Percentiles rank a stretch among this genome's conserved stretches.
These are phyloP conservation scores for Colletotrichum musae DNA, from an alignment of 2,329 filamentous ascomycete genomes.

Conservation along the genomic window DNA sequence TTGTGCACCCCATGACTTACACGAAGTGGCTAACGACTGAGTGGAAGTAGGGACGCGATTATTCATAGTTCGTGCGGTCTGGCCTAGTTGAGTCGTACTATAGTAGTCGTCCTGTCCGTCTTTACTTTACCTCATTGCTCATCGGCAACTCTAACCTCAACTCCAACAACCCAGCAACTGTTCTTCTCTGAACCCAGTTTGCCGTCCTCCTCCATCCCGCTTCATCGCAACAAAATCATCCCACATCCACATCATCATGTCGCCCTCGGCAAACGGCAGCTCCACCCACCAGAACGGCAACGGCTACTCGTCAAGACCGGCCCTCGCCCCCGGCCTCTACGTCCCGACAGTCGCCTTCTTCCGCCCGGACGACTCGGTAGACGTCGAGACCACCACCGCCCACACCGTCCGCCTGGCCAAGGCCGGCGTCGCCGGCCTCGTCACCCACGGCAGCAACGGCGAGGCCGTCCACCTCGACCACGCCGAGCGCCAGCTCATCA, in stretches of 20 bases:
- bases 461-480: conserved; percentile 72
- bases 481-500: conserved; percentile 68
- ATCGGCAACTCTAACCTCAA: not conserved
- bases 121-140: not conserved
- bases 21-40: conserved; percentile 17
- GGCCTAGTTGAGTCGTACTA: not conserved
- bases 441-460: conserved; percentile 81
- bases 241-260: conserved; percentile 14
- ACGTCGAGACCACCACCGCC: conserved; percentile 64
- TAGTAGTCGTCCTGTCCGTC: no score
- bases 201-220: not conserved
- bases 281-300: conserved; percentile 29
- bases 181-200: no score
- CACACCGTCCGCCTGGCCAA: conserved; percentile 72
- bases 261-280: conserved; percentile 35
- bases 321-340: conserved; percentile 63
- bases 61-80: not conserved
- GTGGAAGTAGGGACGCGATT: conserved; percentile 1
- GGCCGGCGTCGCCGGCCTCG: conserved; percentile 76
- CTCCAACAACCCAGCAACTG: not conserved
- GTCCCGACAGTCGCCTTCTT: conserved; percentile 77
- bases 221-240: not conserved
- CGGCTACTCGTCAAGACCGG: conserved; percentile 16
- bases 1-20: conserved; percentile 24
- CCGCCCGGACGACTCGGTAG: conserved; percentile 67